Base-by-base conservation (phyloP, 768 basidiomycete species). In the Tylopilus subfusipes region DNA sequence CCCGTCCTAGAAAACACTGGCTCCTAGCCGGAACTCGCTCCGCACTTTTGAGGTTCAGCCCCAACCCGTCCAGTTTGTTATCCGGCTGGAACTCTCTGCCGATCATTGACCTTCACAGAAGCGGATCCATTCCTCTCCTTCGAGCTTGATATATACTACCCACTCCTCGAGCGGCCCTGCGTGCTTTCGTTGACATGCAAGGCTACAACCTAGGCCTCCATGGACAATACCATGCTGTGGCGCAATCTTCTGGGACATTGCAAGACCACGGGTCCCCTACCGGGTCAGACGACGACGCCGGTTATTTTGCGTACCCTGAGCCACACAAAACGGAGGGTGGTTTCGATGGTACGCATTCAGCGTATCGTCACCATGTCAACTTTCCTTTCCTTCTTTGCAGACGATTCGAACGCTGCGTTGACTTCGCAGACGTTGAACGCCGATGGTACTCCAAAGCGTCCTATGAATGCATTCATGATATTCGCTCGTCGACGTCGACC, bases 381-480 rank as follows among this genome's bases (percentile, higher is more conserved):
- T 53, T 50, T 58, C 57, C 45, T 51, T 62, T 47, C 56, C 38
- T 44, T 34, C 30, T 53, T 52, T 6, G 50, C 55, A 75, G 76
- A 75, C 42, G 77, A 78, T 58, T 58, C 71, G 24, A 71, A 76
- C 58, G 58, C 65, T 45, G 73, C 84, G 2, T 71, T 91, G 67
- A 92, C 84, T 19, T 82, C 82, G 4, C 90, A 93, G 70, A 84
- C 88, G 14, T 79, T 93, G 53, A 93, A 93, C 68, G 78, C 88
- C 2, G 90, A 93, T 62, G 90, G 90, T 25, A 92, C 90, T 44
- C 90, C 90, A 24, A 92, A 92, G 68, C 84, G 90, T 13, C 90
- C 90, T 31, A 93, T 93, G 90, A 93, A 93, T 69, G 90, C 90
- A 21, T 93, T 93, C 75, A 93, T 93, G 90, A 93, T 93, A 55